Conservation (phyloP, 2,329 filamentous ascomycete genomes). For the Chrysoporthe puriensis region DNA sequence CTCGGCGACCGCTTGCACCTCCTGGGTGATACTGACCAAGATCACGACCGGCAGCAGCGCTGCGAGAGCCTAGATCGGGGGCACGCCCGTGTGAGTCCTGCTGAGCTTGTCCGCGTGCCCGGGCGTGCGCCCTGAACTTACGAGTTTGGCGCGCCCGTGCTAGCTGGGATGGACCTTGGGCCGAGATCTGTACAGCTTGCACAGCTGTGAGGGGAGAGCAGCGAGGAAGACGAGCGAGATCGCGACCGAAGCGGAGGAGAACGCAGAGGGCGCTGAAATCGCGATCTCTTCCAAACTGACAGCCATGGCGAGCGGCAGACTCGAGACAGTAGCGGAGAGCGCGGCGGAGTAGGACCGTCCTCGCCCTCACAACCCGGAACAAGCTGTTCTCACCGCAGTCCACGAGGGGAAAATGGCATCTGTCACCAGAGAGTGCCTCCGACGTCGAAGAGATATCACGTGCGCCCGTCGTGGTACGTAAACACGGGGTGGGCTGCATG, state of each 20-base stretch:
- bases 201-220: slow-evolving; percentile 11
- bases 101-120: background rate
- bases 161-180: slow-evolving; percentile 18
- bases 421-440: background rate
- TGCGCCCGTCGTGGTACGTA: background rate
- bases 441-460: background rate
- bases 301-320: background rate
- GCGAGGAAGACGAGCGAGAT: slow-evolving; percentile 14
- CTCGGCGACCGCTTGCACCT: background rate
- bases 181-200: slow-evolving; percentile 4
- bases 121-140: background rate
- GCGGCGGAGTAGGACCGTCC: background rate
- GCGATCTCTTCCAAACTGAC: background rate
- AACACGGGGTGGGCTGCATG: background rate
- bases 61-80: background rate
- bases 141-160: slow-evolving; percentile 14
- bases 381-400: background rate
- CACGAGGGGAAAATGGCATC: background rate
- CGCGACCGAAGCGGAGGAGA: background rate
- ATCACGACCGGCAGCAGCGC: slow-evolving; percentile 1
- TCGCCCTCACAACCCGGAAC: background rate
- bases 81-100: background rate
- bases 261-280: background rate
- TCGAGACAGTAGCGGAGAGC: background rate
- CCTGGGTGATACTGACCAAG: background rate